These are phyloP conservation scores for Eurotiales sp. DNA, from an alignment of 2,329 filamentous ascomycete genomes.

Conservation along the genomic window DNA sequence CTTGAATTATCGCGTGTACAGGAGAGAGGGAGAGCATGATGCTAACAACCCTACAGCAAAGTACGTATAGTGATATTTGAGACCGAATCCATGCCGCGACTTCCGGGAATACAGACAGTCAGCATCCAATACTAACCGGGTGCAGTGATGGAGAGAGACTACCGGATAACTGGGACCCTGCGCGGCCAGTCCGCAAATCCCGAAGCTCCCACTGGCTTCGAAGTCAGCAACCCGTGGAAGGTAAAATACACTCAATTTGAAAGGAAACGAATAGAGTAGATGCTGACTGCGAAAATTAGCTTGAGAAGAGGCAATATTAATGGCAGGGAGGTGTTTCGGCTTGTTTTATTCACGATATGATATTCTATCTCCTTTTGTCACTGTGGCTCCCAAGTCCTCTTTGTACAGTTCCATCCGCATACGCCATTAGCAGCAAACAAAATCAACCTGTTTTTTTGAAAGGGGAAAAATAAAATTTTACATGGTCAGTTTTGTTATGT, in stretches of 20 bases:
- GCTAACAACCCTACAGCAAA: slow-evolving; percentile 52
- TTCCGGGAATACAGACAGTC: slow-evolving; percentile 13
- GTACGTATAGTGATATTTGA: slow-evolving; percentile 37
- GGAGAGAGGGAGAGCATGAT: too few relatives aligned
- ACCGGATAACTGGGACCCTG: slow-evolving; percentile 57
- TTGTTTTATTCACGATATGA: slow-evolving; percentile 10
- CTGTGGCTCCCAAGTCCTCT: slow-evolving; percentile 3
- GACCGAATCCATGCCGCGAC: slow-evolving; percentile 21
- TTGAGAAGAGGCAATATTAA: slow-evolving; percentile 40
- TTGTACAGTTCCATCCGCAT: slow-evolving; percentile 8
- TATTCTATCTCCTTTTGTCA: slow-evolving; percentile 3
- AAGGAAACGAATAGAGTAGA: neutral
- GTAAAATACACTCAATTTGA: slow-evolving; percentile 41
- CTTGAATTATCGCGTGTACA: too few relatives aligned
- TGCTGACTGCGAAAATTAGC: slow-evolving; percentile 26
- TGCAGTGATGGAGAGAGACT: slow-evolving; percentile 64
- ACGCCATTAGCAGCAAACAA: neutral
- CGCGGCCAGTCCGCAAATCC: slow-evolving; percentile 60
- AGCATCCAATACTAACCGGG: neutral
- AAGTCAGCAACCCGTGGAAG: slow-evolving; percentile 66
- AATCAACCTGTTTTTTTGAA: neutral
- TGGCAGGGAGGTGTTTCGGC: slow-evolving; percentile 2
- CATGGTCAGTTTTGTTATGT: neutral
- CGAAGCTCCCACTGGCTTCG: slow-evolving; percentile 59
- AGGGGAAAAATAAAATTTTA: slow-evolving; percentile 1